Conservation (phyloP, 2,329 filamentous ascomycete genomes). For the Neofusicoccum laricinum region DNA sequence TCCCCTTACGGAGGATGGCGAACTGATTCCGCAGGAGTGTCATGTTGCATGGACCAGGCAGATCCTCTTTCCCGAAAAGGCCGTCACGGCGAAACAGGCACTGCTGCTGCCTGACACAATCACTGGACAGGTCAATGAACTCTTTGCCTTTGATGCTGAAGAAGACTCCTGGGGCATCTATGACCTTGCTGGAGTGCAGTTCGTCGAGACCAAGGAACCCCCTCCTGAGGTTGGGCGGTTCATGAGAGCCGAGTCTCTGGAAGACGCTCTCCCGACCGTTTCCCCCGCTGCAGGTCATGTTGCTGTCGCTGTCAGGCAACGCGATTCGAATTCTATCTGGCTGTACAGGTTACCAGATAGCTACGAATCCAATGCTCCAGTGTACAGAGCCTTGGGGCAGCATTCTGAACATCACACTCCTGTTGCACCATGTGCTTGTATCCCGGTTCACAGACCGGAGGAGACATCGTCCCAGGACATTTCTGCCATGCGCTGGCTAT, state of each 20-base stretch:
- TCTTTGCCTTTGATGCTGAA: constrained; percentile 41
- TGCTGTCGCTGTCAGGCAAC: constrained; percentile 37
- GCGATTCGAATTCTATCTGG: constrained; percentile 38
- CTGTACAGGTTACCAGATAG: constrained; percentile 35
- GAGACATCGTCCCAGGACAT: constrained; percentile 35
- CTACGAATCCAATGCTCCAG: constrained; percentile 22
- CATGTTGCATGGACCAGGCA: constrained; percentile 38
- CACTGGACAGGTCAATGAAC: constrained; percentile 37
- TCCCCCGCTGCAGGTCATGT: constrained; percentile 37
- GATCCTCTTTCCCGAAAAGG: constrained; percentile 40
- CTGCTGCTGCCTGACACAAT: constrained; percentile 37
- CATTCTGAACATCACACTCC: constrained; percentile 26
- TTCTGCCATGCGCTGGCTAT: constrained; percentile 36
- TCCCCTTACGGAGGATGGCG: constrained; percentile 39
- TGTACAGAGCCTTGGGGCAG: constrained; percentile 27
- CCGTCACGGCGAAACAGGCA: constrained; percentile 37
- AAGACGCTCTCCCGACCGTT: constrained; percentile 40
- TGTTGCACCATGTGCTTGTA: constrained; percentile 37
- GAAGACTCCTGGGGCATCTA: constrained; percentile 41
- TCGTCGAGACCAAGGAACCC: constrained; percentile 38
- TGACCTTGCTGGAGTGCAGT: constrained; percentile 36
- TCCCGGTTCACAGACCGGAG: constrained; percentile 32
- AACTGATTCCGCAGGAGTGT: constrained; percentile 33
- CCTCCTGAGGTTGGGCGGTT: constrained; percentile 36
- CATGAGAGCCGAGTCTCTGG: constrained; percentile 38